Evolutionary conservation across 768 basidiomycete species (phyloP), one percentile per base, ranked within the genome.

Genomic region (Lepiota brunneoincarnata): DNA sequence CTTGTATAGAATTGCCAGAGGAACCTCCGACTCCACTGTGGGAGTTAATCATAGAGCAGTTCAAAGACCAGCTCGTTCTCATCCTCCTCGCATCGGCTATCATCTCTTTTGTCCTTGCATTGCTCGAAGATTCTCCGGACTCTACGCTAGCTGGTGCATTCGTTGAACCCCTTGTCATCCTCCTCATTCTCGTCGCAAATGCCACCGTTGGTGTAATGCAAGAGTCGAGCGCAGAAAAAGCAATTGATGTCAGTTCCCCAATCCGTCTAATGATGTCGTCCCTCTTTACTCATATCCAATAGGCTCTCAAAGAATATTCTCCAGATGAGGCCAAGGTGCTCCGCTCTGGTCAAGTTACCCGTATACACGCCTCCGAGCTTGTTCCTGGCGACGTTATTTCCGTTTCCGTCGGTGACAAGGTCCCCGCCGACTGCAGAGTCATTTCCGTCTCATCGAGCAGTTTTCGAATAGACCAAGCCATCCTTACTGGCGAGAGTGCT

Each of bases 141-240:
- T 75, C 85, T 54, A 78, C 77, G 54, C 75, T 85, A 57, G 79
- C 83, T 60, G 86, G 91, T 34, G 95, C 94, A 21, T 98, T 98
- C 61, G 95, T 99, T 35, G 96, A 99, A 68, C 96, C 96, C 4
- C 63, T 86, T 2, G 96, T 98, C 59, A 99, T 99, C 65, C 78
- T 98, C 21, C 84, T 98, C 62, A 98, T 99, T 64, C 83, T 99
- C 49, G 76, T 98, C 35, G 94, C 95, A 42, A 99, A 99, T 62
- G 96, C 96, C n/a, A 80, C 92, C 18, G 96, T 99, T 51, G 96
- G 96, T 57, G 96, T 99, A 35, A 83, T 98, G 42, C 96, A 99
- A 71, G 96, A 99, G 72, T 89, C 88, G 12, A 96, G 91, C 56
- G 96, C 96, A 2, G 96, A 99, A 72, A 86, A 84, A 69, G 96